phyloP scores from a whole-genome alignment of 2,329 filamentous ascomycete species.

The Fusarium lateritium region DNA sequence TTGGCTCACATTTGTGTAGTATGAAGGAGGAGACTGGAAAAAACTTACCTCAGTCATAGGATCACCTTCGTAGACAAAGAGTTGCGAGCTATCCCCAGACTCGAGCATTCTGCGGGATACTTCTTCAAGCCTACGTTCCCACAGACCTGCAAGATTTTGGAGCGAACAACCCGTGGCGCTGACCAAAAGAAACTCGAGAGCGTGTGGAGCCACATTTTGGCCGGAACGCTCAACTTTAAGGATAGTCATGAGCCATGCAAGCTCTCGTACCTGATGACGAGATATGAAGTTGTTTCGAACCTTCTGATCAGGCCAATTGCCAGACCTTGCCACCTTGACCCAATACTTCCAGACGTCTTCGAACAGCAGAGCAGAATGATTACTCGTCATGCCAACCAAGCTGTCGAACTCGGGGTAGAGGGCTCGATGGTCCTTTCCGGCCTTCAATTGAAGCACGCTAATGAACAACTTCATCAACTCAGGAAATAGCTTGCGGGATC shows the following conservation, averaged over 20 bases:
- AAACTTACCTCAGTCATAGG: slow-evolving; percentile 1
- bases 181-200: slow-evolving; percentile 1
- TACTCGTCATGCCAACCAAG: background rate
- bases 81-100: background rate
- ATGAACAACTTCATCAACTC: slow-evolving; percentile 12
- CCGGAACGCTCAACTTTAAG: background rate
- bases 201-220: background rate
- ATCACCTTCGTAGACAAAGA: slow-evolving; percentile 23
- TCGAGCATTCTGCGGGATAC: background rate
- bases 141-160: background rate
- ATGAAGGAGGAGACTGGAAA: background rate
- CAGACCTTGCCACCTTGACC: background rate
- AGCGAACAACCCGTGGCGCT: background rate
- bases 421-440: background rate
- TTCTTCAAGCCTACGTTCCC: background rate
- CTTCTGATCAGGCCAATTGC: background rate
- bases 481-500: background rate
- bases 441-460: background rate
- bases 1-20: background rate
- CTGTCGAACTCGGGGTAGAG: background rate
- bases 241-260: slow-evolving; percentile 6
- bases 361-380: background rate
- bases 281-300: background rate
- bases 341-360: background rate
- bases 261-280: background rate